These are phyloP conservation scores for Colletotrichum theobromicola DNA, from an alignment of 2,329 filamentous ascomycete species.

Conservation along the genomic window DNA sequence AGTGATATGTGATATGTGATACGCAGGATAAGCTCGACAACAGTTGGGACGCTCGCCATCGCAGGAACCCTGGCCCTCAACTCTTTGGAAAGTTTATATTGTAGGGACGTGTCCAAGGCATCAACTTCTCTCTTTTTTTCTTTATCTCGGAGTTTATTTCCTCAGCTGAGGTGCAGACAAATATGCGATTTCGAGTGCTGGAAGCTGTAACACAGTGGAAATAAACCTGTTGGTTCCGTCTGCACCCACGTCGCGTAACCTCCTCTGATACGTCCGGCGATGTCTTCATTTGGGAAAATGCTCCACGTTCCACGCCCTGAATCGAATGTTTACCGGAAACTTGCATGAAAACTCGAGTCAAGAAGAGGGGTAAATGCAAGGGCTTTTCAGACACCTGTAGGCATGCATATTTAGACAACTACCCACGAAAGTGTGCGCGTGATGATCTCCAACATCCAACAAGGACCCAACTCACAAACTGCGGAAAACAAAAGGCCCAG, in stretches of 20 bases:
- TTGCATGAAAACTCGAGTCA: background rate
- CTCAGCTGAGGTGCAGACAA: background rate
- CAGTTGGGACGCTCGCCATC: background rate
- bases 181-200: background rate
- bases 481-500: fast-evolving
- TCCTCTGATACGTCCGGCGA: background rate
- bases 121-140: too few species aligned
- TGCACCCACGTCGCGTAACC: background rate
- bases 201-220: background rate
- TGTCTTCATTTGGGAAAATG: background rate
- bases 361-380: background rate
- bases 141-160: background rate
- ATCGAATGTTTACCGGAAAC: background rate
- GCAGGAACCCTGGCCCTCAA: background rate
- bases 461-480: background rate
- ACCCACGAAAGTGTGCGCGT: background rate
- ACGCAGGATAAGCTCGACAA: background rate
- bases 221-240: background rate
- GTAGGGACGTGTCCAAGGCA: too few species aligned
- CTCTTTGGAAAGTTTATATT: background rate
- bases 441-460: background rate
- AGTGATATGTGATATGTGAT: background rate
- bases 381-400: background rate
- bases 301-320: background rate
- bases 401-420: background rate